Evolutionary conservation across 2,329 filamentous ascomycete genomes (phyloP), one percentile per base, ranked within the genome.

Genomic region (Canariomyces notabilis): DNA sequence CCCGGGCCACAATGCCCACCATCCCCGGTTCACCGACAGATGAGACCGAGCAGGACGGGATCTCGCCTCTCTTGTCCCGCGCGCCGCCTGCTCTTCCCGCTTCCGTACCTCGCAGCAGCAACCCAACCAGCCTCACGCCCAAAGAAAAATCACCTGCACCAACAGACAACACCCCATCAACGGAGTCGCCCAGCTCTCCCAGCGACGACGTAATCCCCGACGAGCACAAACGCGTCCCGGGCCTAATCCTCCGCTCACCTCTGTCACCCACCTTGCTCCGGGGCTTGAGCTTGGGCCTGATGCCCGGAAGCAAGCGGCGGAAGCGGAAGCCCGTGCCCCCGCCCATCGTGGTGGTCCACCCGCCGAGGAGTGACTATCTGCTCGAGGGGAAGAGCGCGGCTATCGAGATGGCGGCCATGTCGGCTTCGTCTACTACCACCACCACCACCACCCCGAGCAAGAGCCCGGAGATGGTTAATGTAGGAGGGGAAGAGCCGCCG

Each of bases 31-130:
- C 48, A 6, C 50, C 52, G 6, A 44, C 41, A 7, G 48, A 51
- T 5, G 42, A 42, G 5, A 43, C 19, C 2, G 48, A 52, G 6
- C 38, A 44, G 3, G 48, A 51, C 11, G 44, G 44, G 20, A 53
- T 57, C 41, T 57, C 56, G 8, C 56, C 56, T 1, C 42, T 58
- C 5, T 43, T 57, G 36, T 53, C 56, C 14, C 39, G 54, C 19
- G 54, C 37, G 6, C 52, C 54, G 0, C 26, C 16, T 26, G 11
- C 41, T n/a, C 16, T 26, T 8, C n/a, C 34, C 23, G 9, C 12
- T 42, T 12, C 38, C 38, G 8, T 22, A 21, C 29, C 16, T 32
- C 19, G n/a, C 41, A 29, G 3, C 26, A 18, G 4, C 33, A 11
- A n/a, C 38, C 37, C 7, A 26, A n/a, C 6, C 42, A 29, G 26